Conservation (phyloP, 1,284 basidiomycete species). For the Tilletiaria anomala region DNA sequence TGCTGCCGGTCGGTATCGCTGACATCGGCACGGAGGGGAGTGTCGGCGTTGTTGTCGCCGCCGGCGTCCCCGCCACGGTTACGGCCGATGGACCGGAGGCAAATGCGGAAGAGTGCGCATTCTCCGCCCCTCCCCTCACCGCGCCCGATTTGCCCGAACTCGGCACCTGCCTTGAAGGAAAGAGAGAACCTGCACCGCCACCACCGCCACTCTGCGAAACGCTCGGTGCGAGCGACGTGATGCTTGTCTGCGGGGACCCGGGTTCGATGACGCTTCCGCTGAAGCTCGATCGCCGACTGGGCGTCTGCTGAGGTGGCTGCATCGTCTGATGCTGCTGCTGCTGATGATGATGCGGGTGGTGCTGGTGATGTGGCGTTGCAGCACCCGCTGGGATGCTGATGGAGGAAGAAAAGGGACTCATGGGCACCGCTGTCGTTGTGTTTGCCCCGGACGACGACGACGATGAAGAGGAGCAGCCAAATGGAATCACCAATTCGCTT, state of each 20-base stretch:
- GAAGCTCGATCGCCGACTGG: slow-evolving; percentile 29
- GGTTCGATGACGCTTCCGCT: slow-evolving; percentile 28
- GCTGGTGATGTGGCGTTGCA: too few species aligned
- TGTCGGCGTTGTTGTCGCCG: neutral
- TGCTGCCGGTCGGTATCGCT: slow-evolving; percentile 3
- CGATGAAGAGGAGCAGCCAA: too few species aligned
- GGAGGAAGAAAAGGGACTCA: slow-evolving; percentile 1
- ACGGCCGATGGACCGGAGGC: neutral
- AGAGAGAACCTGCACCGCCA: neutral
- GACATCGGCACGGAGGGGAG: neutral
- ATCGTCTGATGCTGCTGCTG: too few species aligned
- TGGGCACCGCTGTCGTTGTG: too few species aligned
- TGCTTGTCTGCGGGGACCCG: slow-evolving; percentile 28
- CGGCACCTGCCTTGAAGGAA: too few species aligned
- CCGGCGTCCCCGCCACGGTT: neutral
- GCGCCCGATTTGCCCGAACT: too few species aligned
- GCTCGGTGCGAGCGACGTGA: slow-evolving; percentile 10
- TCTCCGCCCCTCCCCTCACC: too few species aligned
- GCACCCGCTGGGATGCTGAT: too few species aligned
- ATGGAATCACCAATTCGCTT: too few species aligned
- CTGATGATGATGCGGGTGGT: too few species aligned
- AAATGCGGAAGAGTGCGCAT: neutral
- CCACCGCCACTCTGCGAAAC: neutral
- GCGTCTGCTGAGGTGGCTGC: slow-evolving; percentile 30
- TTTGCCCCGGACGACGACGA: too few species aligned